Base-by-base conservation (phyloP, 2,329 filamentous ascomycete genomes). In the Botrytis tulipae region DNA sequence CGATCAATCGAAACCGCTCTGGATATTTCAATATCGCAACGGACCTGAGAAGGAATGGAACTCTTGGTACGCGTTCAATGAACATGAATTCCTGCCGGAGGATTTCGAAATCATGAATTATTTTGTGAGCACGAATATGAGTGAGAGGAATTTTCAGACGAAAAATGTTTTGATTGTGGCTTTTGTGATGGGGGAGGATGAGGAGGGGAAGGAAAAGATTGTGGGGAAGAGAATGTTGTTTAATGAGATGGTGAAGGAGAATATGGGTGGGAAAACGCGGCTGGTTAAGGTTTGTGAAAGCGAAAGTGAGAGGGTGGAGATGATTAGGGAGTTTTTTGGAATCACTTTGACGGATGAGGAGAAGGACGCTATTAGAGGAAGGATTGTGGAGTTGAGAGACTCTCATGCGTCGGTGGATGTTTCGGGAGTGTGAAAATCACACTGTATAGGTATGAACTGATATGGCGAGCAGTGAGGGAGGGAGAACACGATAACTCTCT, bases 81-180 rank as follows among this genome's bases (percentile, higher is more conserved):
- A 92, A 74, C 83, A 86, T 25, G 90, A 92, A 80, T 92, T 91
- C 80, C 79, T 88, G 48, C 86, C 85, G 6, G 81, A 83, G 61
- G 91, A 93, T 80, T 92, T 89, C 77, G 85, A 84, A 51, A 83
- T 90, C 9, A 84, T 91, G 83, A 92, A 88, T 80, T 87, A 84
- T 77, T 87, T 79, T 65, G 88, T 87, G 1, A 88, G 87, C 75
- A 84, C 84, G 62, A 83, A 82, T 91, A 32, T 85, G 87, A 73
- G 83, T 85, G 70, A 86, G 84, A 80, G 89, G 90, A 81, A 82
- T 91, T 74, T 78, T 88, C 91, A 92, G 80, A 87, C 86, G 18
- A 82, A 84, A 72, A 84, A 79, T 4, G 80, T 91, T 51, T 79
- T 92, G 35, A 85, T 88, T 68, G 83, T 88, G 66, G 87, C 85